Percentiles rank a stretch among this genome's conserved stretches.
These are phyloP conservation scores for Aspergillus avenaceus DNA, from an alignment of 495 filamentous ascomycete genomes.

Conservation along the genomic window DNA sequence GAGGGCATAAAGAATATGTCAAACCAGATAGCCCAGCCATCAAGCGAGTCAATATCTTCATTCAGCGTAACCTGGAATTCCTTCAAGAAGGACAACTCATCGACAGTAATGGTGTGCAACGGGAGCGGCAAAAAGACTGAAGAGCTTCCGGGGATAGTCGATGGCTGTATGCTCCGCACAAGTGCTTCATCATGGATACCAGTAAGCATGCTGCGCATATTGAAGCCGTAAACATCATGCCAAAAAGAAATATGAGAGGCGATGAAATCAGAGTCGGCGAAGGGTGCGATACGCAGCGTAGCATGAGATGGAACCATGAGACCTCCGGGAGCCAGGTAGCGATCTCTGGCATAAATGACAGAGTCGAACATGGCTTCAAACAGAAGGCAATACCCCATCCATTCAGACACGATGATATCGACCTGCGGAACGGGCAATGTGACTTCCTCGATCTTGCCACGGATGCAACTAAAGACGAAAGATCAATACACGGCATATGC, in stretches of 20 bases:
- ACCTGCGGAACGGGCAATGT: constrained; percentile 74
- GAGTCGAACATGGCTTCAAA: constrained; percentile 97
- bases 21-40: constrained; percentile 62
- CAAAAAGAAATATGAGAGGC: constrained; percentile 62
- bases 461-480: constrained; percentile 47
- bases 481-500: constrained; percentile 5
- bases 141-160: constrained; percentile 43
- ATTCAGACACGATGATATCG: constrained; percentile 94
- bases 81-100: constrained; percentile 54
- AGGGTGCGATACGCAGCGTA: constrained; percentile 79
- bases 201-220: constrained; percentile 52
- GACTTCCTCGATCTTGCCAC: constrained; percentile 92
- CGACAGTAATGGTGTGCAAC: constrained; percentile 51
- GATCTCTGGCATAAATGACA: constrained; percentile 83
- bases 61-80: constrained; percentile 51
- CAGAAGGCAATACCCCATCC: constrained; percentile 94
- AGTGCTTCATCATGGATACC: constrained; percentile 58
- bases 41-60: constrained; percentile 52
- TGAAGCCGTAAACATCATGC: constrained; percentile 60
- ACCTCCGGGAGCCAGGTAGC: constrained; percentile 70
- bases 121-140: constrained; percentile 51
- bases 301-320: constrained; percentile 90
- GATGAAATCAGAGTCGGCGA: constrained; percentile 80
- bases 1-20: constrained; percentile 60
- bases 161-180: constrained; percentile 43